Percentiles rank a stretch among this genome's conserved stretches.
These are phyloP conservation scores for Aspergillus sp. DNA, from an alignment of 2,329 filamentous ascomycete species.

Conservation along the genomic window DNA sequence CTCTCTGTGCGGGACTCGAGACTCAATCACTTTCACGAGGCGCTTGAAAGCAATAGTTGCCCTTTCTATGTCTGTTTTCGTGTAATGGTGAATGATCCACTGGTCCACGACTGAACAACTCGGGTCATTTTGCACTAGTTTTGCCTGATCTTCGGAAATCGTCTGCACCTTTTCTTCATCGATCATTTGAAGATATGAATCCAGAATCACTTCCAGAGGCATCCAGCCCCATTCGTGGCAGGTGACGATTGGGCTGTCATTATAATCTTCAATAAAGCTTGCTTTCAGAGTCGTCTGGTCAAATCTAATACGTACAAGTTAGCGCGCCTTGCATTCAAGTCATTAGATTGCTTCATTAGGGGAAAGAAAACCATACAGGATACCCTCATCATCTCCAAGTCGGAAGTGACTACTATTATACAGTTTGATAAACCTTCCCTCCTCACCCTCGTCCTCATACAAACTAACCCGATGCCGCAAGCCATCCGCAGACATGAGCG, in stretches of 20 bases:
- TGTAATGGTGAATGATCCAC: constrained; percentile 8
- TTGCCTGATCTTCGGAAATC: constrained; percentile 3
- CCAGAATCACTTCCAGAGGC: constrained; percentile 12
- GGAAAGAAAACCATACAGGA: constrained; percentile 5
- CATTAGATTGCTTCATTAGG: background rate
- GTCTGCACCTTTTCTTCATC: constrained; percentile 9
- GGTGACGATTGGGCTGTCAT: constrained; percentile 4
- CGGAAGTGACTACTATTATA: constrained; percentile 8
- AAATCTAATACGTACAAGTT: constrained; percentile 7
- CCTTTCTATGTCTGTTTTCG: constrained; percentile 4
- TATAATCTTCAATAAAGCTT: constrained; percentile 7
- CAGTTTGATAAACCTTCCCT: constrained; percentile 9
- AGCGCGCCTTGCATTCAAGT: constrained; percentile 1
- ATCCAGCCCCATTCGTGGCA: constrained; percentile 11
- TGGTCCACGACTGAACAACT: constrained; percentile 1
- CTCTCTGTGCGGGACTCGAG: background rate
- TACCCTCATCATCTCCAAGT: constrained; percentile 7
- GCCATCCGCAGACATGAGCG: constrained; percentile 1
- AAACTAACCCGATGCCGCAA: constrained; percentile 4
- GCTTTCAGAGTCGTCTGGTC: constrained; percentile 10
- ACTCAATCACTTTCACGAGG: constrained; percentile 5
- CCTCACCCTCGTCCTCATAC: constrained; percentile 7
- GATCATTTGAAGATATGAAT: constrained; percentile 10
- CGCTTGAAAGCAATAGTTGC: constrained; percentile 5
- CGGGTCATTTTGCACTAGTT: constrained; percentile 3